Percentiles rank a stretch among this genome's conserved stretches.
phyloP scores from a whole-genome alignment of 1,139 yeast species.

The Debaryomyces sp. region DNA sequence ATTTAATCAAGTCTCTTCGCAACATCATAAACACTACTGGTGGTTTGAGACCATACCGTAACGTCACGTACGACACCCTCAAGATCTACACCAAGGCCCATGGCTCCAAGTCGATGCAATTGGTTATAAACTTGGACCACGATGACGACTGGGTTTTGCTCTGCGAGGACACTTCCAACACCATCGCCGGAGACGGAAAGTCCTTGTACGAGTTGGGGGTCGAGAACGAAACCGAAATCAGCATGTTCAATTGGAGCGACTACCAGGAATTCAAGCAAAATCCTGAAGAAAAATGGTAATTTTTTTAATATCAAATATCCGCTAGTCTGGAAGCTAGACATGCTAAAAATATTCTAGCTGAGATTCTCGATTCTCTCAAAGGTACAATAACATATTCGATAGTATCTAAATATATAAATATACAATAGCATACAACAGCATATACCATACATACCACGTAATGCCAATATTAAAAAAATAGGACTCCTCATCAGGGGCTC shows the following conservation, averaged over 20 bases:
- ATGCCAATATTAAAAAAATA: constrained; percentile 10
- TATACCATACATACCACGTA: neutral
- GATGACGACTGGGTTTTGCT: constrained; percentile 58
- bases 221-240: constrained; percentile 89
- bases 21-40: constrained; percentile 64
- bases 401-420: neutral
- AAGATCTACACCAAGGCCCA: constrained; percentile 95
- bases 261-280: constrained; percentile 71
- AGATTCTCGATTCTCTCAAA: too few species aligned
- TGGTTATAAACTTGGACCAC: constrained; percentile 87
- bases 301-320: neutral
- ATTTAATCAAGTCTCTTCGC: constrained; percentile 52
- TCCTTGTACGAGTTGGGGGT: constrained; percentile 68
- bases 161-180: constrained; percentile 23
- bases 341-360: neutral
- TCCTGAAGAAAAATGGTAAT: constrained; percentile 90
- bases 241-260: constrained; percentile 68
- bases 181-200: constrained; percentile 38
- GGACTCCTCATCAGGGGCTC: constrained; percentile 10
- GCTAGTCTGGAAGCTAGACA: neutral
- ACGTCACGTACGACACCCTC: constrained; percentile 71
- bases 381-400: too few species aligned
- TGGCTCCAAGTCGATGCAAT: constrained; percentile 89
- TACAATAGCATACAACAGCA: neutral
- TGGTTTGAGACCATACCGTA: constrained; percentile 79